These are phyloP conservation scores for Cladosporium colombiae DNA, from an alignment of 2,329 filamentous ascomycete genomes.

Conservation along the genomic window DNA sequence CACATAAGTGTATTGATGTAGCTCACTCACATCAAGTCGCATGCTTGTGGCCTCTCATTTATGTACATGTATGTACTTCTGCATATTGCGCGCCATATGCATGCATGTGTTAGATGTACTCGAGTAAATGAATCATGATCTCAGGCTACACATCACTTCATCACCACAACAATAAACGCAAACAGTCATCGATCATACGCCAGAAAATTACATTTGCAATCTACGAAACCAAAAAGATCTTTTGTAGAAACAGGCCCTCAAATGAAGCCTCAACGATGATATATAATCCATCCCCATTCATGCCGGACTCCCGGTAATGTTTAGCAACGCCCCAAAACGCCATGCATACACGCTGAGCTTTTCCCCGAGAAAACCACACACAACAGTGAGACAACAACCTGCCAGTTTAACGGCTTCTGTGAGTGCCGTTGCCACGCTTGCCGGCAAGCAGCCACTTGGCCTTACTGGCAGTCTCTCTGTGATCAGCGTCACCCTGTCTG, in stretches of 20 bases:
- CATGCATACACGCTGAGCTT: conserved; percentile 18
- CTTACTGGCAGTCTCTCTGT: conserved; percentile 78
- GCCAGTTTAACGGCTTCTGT: conserved; percentile 52
- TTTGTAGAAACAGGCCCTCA: neutral
- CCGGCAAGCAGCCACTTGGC: conserved; percentile 91
- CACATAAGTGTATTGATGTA: no score
- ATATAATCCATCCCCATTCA: conserved; percentile 5
- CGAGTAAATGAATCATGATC: neutral
- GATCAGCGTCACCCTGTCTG: conserved; percentile 92
- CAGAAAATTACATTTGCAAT: conserved; percentile 21
- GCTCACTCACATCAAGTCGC: no score
- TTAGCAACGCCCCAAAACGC: conserved; percentile 13
- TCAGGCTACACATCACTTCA: neutral
- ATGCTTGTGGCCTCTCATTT: no score
- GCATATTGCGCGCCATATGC: no score
- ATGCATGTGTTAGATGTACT: no score
- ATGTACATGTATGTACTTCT: no score
- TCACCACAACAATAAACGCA: neutral
- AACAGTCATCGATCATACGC: neutral
- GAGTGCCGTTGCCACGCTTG: conserved; percentile 94
- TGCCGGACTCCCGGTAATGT: conserved; percentile 8
- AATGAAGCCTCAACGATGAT: neutral
- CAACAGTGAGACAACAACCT: neutral
- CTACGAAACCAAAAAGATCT: conserved; percentile 4
- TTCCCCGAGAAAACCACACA: neutral